Evolutionary conservation across 768 basidiomycete genomes (phyloP).

Genomic region (Tulasnella sp.): DNA sequence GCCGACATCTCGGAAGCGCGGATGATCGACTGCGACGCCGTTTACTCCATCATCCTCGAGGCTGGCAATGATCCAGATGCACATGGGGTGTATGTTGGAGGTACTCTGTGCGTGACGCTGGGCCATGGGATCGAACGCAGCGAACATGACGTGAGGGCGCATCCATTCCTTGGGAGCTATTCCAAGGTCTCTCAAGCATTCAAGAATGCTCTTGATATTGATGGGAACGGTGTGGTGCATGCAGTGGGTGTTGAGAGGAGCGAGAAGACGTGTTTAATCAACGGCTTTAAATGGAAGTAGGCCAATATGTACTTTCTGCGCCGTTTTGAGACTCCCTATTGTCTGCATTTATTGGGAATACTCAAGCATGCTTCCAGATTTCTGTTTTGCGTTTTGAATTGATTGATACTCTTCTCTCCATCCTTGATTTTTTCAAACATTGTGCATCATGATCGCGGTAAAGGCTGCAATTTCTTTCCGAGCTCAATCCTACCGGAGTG

Average conservation of each 20-base stretch:
- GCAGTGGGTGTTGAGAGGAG: slow-evolving; percentile 10
- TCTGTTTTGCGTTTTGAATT: no score
- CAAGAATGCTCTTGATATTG: not conserved
- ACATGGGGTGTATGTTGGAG: slow-evolving; percentile 15
- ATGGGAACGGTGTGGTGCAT: not conserved
- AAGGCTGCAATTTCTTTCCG: no score
- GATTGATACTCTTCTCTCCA: no score
- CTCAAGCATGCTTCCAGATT: no score
- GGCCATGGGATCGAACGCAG: slow-evolving; percentile 15
- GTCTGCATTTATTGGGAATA: no score
- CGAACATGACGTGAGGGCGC: slow-evolving; percentile 14
- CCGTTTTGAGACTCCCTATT: no score
- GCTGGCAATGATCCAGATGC: slow-evolving; percentile 11
- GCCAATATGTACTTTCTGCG: not conserved
- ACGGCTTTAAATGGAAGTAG: slow-evolving; percentile 8
- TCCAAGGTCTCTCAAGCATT: slow-evolving; percentile 10
- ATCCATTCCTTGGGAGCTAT: slow-evolving; percentile 18
- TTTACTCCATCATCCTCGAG: slow-evolving; percentile 19
- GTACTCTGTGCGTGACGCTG: slow-evolving; percentile 15
- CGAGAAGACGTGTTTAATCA: slow-evolving; percentile 1
- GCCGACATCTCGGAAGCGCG: slow-evolving; percentile 10
- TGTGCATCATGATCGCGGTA: no score
- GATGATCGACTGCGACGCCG: slow-evolving; percentile 6
- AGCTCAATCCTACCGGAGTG: no score
- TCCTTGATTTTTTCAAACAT: no score